Percentiles rank a stretch among this genome's conserved stretches.
Evolutionary conservation across 1,284 basidiomycete species (phyloP).

Genomic region (Afroboletus lepidellus): DNA sequence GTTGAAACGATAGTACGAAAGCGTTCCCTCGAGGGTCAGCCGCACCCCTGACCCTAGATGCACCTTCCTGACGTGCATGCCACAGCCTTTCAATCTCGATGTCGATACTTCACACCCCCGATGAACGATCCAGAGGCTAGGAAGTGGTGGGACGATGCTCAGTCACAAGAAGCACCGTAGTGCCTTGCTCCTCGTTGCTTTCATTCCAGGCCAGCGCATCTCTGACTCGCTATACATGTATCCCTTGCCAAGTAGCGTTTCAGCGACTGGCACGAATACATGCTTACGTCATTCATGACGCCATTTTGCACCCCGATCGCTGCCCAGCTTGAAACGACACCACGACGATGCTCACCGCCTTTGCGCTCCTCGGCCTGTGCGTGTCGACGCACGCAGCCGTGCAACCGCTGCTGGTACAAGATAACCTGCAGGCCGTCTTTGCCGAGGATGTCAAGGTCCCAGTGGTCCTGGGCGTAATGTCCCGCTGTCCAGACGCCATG

Average conservation of each 20-base stretch:
- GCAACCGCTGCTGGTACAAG: slow-evolving; percentile 30
- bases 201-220: slow-evolving; percentile 24
- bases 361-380: slow-evolving; percentile 21
- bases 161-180: slow-evolving; percentile 36
- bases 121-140: slow-evolving; percentile 57
- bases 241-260: slow-evolving; percentile 7
- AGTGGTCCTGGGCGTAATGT: slow-evolving; percentile 72
- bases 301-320: slow-evolving; percentile 11
- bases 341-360: slow-evolving; percentile 26
- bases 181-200: slow-evolving; percentile 31
- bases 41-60: slow-evolving; percentile 10
- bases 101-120: slow-evolving; percentile 79
- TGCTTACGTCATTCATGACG: slow-evolving; percentile 32
- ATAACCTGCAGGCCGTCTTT: slow-evolving; percentile 17
- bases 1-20: slow-evolving; percentile 80
- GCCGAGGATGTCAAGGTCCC: slow-evolving; percentile 49
- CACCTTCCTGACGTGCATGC: slow-evolving; percentile 18
- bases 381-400: slow-evolving; percentile 14
- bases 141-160: slow-evolving; percentile 69
- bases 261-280: not conserved
- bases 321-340: slow-evolving; percentile 13
- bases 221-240: slow-evolving; percentile 13
- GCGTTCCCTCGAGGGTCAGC: slow-evolving; percentile 75
- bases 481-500: slow-evolving; percentile 74
- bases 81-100: slow-evolving; percentile 80